These are phyloP conservation scores for Penicillium paradoxum DNA, from an alignment of 495 filamentous ascomycete species.

Conservation along the genomic window DNA sequence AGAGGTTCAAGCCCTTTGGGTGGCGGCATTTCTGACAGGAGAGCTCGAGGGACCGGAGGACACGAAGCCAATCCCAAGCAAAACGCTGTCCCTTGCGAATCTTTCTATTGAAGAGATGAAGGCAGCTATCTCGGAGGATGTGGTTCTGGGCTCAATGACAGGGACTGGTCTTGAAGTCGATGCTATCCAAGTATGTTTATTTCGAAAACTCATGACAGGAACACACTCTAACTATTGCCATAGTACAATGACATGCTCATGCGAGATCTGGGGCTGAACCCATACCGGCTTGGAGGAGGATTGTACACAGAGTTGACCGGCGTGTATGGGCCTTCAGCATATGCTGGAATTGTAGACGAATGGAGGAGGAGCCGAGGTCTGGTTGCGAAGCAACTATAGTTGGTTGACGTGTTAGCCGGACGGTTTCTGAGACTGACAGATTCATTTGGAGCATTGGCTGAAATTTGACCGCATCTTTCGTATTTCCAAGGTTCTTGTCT, in stretches of 20 bases:
- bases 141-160: constrained; percentile 23
- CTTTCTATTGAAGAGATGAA: constrained; percentile 13
- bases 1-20: constrained; percentile 65
- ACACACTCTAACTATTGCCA: not conserved
- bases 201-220: not conserved
- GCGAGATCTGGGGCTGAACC: constrained; percentile 28
- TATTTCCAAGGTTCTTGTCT: no score
- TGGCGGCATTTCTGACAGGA: constrained; percentile 49
- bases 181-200: constrained; percentile 24
- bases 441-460: not conserved
- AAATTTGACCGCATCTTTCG: no score
- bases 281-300: constrained; percentile 24
- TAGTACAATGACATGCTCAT: constrained; percentile 33
- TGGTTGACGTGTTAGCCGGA: not conserved
- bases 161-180: constrained; percentile 24
- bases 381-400: not conserved
- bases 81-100: not conserved
- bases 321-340: constrained; percentile 25
- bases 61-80: not conserved
- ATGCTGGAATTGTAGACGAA: constrained; percentile 30
- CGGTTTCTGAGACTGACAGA: not conserved
- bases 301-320: constrained; percentile 22
- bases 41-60: constrained; percentile 11
- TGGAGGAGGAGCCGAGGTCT: constrained; percentile 13
- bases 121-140: constrained; percentile 23